Base-by-base conservation (phyloP, 2,329 filamentous ascomycete genomes). In the Xylariaceae sp. region DNA sequence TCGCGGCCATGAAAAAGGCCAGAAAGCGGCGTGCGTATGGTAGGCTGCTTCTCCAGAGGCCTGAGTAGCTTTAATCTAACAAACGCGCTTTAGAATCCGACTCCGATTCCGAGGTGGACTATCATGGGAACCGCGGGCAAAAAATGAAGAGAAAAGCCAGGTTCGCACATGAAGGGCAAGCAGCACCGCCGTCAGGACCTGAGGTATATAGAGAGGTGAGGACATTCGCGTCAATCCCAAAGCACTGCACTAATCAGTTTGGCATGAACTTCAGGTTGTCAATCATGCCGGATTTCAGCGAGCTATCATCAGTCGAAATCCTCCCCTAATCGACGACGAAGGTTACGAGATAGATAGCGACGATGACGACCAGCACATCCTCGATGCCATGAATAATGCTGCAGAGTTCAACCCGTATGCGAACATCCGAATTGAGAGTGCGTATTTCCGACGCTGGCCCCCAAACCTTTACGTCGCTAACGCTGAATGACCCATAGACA, bases 111-210 rank as follows among this genome's bases (percentile, higher is more conserved):
- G 82, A 85, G 57, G 86, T 91, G 67, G 81, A 86, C 61, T 80
- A 82, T 67, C 83, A 82, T 67, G 88, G 85, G 59, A 92, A 92
- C 73, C 86, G 89, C 70, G 88, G 88, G 62, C 85, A 90, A 74
- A 93, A 92, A 72, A 79, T 93, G 51, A 90, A 92, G 78, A 88
- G 85, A 73, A 82, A 85, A 67, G 86, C 89, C 50, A 82, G 85
- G 66, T 89, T 89, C 70, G 82, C 88, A 51, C 86, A 84, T 67
- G 80, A 86, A 69, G 88, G 88, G 60, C 85, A 87, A 68, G 78
- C 92, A 63, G 84, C 88, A 49, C 81, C 84, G 30, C 82, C 85
- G 0, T 81, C 80, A 34, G 88, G 87, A 2, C 84, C 86, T 49
- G 81, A 85, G 66, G 82, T 84, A 10, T 90, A 91, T 75, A 88